A percentile compares a stretch with the other conserved stretches of the same genome.
Evolutionary conservation across 768 basidiomycete genomes (phyloP).

Genomic region (Boletus rubropictus): DNA sequence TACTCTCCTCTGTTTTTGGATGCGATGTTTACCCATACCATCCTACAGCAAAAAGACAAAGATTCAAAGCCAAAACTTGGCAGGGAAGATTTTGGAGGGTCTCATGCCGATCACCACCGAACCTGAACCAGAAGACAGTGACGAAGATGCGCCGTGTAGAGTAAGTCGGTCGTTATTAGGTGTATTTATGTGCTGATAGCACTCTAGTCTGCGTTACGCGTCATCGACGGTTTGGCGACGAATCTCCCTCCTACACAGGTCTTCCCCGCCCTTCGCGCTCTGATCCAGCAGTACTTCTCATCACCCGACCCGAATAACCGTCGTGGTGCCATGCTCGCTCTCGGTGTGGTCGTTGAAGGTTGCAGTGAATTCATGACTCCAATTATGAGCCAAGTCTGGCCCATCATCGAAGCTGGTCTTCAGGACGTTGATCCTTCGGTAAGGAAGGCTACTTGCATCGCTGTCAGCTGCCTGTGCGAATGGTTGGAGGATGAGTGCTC

Average conservation of each 20-base stretch:
- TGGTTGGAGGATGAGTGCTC: constrained; percentile 94
- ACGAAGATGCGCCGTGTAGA: constrained; percentile 88
- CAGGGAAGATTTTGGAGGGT: constrained; percentile 79
- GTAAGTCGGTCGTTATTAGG: constrained; percentile 40
- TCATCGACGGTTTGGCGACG: constrained; percentile 88
- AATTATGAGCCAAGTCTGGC: constrained; percentile 88
- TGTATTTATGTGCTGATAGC: constrained; percentile 6
- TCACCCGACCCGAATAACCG: constrained; percentile 74
- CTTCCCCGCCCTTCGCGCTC: constrained; percentile 81
- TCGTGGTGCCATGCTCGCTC: constrained; percentile 89
- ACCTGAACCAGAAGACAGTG: constrained; percentile 87
- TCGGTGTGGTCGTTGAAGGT: constrained; percentile 94
- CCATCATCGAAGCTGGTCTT: constrained; percentile 84
- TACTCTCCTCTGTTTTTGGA: neutral
- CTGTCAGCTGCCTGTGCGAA: constrained; percentile 94
- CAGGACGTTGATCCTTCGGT: constrained; percentile 79
- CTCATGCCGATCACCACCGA: constrained; percentile 94
- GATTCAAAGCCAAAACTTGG: constrained; percentile 80
- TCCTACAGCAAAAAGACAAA: constrained; percentile 86
- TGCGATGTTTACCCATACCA: constrained; percentile 1
- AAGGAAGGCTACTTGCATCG: constrained; percentile 92
- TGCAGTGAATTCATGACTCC: constrained; percentile 98
- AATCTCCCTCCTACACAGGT: constrained; percentile 91
- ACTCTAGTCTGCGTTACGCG: constrained; percentile 81
- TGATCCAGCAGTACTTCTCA: constrained; percentile 81